Evolutionary conservation across 2,329 filamentous ascomycete species (phyloP).

Genomic region (Keithomyces neogunnii): DNA sequence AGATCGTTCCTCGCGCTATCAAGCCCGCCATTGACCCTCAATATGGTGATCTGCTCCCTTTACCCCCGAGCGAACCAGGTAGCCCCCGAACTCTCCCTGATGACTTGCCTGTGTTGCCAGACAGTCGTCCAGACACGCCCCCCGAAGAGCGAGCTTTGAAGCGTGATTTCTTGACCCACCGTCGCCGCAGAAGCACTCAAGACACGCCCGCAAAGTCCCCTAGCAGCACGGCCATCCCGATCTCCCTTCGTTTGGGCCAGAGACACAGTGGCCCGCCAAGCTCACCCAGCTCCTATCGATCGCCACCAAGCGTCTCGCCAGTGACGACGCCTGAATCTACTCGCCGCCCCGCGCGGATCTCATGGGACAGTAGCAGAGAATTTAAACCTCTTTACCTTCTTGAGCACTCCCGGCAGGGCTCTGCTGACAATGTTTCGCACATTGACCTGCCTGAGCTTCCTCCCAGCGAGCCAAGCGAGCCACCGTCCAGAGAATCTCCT

Average conservation of each 20-base stretch:
- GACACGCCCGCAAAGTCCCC: conserved; percentile 42
- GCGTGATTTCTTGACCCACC: conserved; percentile 32
- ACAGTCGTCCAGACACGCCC: conserved; percentile 50
- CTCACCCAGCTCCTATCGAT: conserved; percentile 29
- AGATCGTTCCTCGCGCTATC: conserved; percentile 48
- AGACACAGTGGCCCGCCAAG: conserved; percentile 30
- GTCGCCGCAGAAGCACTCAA: conserved; percentile 39
- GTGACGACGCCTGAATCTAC: conserved; percentile 24
- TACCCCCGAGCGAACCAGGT: conserved; percentile 51
- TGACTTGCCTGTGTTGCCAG: conserved; percentile 46
- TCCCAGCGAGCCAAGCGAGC: conserved; percentile 26
- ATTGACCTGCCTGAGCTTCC: conserved; percentile 40
- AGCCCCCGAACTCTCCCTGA: conserved; percentile 32
- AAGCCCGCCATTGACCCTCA: conserved; percentile 59
- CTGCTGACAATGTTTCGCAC: conserved; percentile 22
- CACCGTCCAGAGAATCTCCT: conserved; percentile 24
- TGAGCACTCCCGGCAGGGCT: conserved; percentile 45
- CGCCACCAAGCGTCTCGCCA: conserved; percentile 29
- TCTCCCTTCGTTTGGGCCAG: conserved; percentile 44
- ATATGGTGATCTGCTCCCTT: conserved; percentile 55
- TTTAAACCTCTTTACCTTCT: conserved; percentile 78
- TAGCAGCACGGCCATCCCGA: conserved; percentile 49
- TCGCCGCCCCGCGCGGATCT: conserved; percentile 39
- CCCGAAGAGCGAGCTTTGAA: conserved; percentile 36
- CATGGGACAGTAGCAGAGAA: conserved; percentile 58